Conservation (phyloP, 108 stramenopile genomes). For the Pinguiococcus pyrenoidosus region DNA sequence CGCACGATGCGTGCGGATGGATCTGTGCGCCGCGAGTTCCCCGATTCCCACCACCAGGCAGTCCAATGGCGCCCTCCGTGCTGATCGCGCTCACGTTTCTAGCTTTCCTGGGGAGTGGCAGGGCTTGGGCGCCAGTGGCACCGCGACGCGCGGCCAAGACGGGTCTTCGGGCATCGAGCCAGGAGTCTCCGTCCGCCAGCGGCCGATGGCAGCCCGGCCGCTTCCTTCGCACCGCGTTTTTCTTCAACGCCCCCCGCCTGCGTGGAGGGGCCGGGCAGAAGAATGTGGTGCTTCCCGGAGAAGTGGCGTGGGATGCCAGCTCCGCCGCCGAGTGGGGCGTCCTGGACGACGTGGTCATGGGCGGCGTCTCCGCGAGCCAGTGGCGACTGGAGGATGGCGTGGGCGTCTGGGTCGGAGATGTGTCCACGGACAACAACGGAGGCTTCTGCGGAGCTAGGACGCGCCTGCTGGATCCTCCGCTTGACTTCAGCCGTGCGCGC, state of each 20-base stretch:
- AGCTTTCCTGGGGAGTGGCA: too few species aligned
- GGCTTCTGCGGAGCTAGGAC: constrained; percentile 29
- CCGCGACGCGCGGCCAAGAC: too few species aligned
- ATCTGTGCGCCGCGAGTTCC: too few species aligned
- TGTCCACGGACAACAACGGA: constrained; percentile 28
- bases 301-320: not conserved
- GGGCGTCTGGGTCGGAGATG: constrained; percentile 17
- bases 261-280: not conserved
- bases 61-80: too few species aligned
- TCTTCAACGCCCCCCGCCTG: not conserved
- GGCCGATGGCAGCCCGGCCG: too few species aligned
- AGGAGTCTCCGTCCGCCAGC: too few species aligned
- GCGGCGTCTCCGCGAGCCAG: constrained; percentile 25
- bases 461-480: constrained; percentile 7
- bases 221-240: not conserved
- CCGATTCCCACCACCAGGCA: too few species aligned
- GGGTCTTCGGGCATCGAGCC: too few species aligned
- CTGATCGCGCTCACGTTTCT: too few species aligned
- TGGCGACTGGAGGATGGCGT: too few species aligned
- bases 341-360: constrained; percentile 36
- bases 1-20: too few species aligned
- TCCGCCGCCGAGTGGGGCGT: constrained; percentile 14
- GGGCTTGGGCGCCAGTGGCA: too few species aligned
- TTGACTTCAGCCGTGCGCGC: constrained; percentile 12
- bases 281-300: not conserved